A percentile compares a stretch with the other conserved stretches of the same genome.
These are phyloP conservation scores for Pythium rishiriense DNA, from an alignment of 352 stramenopile genomes.

Conservation along the genomic window DNA sequence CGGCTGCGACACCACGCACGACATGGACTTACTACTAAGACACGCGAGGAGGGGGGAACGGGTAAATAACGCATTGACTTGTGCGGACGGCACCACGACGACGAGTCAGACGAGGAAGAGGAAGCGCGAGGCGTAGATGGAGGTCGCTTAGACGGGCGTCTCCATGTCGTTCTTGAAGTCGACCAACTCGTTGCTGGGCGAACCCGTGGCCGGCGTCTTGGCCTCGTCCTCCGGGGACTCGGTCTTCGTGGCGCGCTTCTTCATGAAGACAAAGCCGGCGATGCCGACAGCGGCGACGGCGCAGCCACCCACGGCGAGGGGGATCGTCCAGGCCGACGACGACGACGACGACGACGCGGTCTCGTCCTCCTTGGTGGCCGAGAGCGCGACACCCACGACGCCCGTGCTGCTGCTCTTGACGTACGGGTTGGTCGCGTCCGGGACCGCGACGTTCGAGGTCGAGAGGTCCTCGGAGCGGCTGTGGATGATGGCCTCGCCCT, in stretches of 20 bases:
- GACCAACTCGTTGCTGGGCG: conserved; percentile 21
- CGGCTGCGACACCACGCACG: too few species aligned
- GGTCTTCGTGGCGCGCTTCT: conserved; percentile 35
- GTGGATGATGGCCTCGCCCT: conserved; percentile 26
- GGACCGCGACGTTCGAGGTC: conserved; percentile 22
- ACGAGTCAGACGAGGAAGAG: too few species aligned
- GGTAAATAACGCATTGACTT: conserved; percentile 11
- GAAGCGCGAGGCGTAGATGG: too few species aligned
- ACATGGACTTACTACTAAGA: too few species aligned
- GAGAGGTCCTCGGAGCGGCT: conserved; percentile 26
- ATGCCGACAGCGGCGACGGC: conserved; percentile 42
- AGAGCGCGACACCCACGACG: conserved; percentile 27
- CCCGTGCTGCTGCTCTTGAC: conserved; percentile 19
- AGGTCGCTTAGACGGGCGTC: conserved; percentile 31
- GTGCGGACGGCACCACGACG: too few species aligned
- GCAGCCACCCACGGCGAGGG: conserved; percentile 38
- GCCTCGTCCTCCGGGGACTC: conserved; percentile 7
- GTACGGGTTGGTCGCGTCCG: conserved; percentile 25
- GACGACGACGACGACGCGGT: neutral
- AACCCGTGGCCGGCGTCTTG: conserved; percentile 17
- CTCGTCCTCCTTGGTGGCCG: conserved; percentile 18
- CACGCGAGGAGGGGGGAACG: conserved; percentile 3
- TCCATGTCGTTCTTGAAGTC: conserved; percentile 40
- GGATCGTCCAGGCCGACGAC: conserved; percentile 21
- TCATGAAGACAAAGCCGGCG: conserved; percentile 40